Base-by-base conservation (phyloP, 805 yeast genomes). In the Sugiyamaella mastotermitis region DNA sequence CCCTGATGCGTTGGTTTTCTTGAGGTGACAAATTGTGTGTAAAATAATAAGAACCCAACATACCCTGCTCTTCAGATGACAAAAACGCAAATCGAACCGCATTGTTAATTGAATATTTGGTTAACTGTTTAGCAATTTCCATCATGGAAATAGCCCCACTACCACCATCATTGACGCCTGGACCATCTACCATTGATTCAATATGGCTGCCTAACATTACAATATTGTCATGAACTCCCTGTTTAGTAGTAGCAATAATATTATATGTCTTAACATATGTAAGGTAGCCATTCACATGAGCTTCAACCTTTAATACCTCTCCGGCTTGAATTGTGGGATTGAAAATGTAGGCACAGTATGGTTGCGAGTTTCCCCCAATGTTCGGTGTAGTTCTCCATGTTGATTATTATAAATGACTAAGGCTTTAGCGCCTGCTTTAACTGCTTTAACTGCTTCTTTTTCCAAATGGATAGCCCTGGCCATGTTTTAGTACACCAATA, bases 1-100 rank as follows among this genome's bases (percentile, higher is more conserved):
- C 66, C 64, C 97, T 74, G 50, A 86, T 70, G 60, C 83, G 83
- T 11, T 59, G 43, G 58, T 84, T 85, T 61, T 88, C 96, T 45
- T 71, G 81, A 13, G 73, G 66, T 6, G 76, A 54, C 50, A 88
- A 72, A 43, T 66, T 64, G 43, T 71, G 58, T 37, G 90, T 94
- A 52, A 88, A 88, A 54, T 70, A 73, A 52, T 75, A 76, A 3
- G 95, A 85, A 5, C 97, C 97, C 48, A 86, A 62, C 40, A 88
- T 74, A 1, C 97, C 97, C 66, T 87, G 95, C 62, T 88, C 97
- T 64, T 88, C 97, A 38, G 95, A 96, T 25, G 97, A 80, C 95
- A 96, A 88, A 88, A 94, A 88, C 3, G 94, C 96, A 59, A 88
- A 83, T 59, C 96, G 78, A 20, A 88, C 96, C 35, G 88, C 84